phyloP scores from a whole-genome alignment of 306 rosid species.

The Lathyrus oleraceus region DNA sequence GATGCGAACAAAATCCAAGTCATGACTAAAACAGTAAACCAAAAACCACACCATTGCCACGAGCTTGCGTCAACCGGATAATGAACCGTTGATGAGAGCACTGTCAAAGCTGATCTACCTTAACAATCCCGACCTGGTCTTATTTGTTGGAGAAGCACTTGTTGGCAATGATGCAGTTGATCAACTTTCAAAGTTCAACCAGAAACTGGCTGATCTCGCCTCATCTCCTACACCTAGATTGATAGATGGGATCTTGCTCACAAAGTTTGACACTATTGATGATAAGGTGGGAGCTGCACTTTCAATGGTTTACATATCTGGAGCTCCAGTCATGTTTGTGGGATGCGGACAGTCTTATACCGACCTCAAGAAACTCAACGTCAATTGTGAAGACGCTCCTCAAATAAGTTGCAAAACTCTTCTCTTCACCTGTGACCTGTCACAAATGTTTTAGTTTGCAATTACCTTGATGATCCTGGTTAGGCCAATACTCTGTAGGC shows the following conservation, averaged over 20 bases:
- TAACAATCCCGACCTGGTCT: too few relatives aligned
- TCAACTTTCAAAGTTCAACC: too few relatives aligned
- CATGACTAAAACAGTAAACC: too few relatives aligned
- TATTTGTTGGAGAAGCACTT: too few relatives aligned
- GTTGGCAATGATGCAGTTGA: too few relatives aligned
- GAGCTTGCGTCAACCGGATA: too few relatives aligned
- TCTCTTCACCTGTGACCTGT: constrained; percentile 25
- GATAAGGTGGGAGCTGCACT: constrained; percentile 99
- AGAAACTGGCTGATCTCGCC: constrained; percentile 95
- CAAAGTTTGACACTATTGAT: constrained; percentile 93
- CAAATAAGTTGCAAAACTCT: constrained; percentile 46
- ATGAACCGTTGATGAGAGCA: too few relatives aligned
- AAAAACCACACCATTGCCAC: too few relatives aligned
- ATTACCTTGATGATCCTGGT: too few relatives aligned
- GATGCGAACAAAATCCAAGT: too few relatives aligned
- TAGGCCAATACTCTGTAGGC: too few relatives aligned
- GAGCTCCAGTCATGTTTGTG: constrained; percentile 97
- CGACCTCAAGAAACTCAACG: constrained; percentile 94
- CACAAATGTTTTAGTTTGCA: constrained; percentile 39
- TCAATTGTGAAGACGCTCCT: constrained; percentile 90
- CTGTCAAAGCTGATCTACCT: too few relatives aligned
- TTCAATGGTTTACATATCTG: constrained; percentile 96
- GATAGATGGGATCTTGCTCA: constrained; percentile 96
- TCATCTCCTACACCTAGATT: constrained; percentile 61
- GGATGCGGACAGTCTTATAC: constrained; percentile 99